A percentile compares a stretch with the other conserved stretches of the same genome.
phyloP scores from a whole-genome alignment of 768 basidiomycete genomes.

The Mycena indigotica region DNA sequence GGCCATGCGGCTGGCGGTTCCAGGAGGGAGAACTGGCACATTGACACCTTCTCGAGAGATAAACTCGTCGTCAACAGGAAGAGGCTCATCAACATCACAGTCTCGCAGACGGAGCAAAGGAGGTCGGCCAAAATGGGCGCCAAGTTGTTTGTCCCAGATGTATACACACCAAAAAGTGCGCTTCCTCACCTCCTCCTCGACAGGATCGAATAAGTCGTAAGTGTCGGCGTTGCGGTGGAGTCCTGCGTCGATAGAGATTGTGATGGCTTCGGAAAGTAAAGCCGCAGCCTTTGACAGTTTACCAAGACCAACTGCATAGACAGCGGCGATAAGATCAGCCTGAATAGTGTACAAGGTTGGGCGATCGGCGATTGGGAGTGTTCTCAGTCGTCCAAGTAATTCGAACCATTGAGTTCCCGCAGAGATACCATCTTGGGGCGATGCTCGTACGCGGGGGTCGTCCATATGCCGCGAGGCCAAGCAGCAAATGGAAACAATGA shows the following conservation, averaged over 20 bases:
- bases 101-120: conserved; percentile 85
- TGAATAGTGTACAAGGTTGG: conserved; percentile 93
- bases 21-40: conserved; percentile 56
- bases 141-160: conserved; percentile 93
- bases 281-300: conserved; percentile 86
- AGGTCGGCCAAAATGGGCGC: conserved; percentile 87
- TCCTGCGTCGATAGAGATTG: conserved; percentile 86
- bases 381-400: conserved; percentile 81
- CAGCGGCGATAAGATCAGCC: conserved; percentile 87
- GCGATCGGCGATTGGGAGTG: conserved; percentile 83
- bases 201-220: conserved; percentile 84
- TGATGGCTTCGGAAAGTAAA: conserved; percentile 83
- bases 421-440: conserved; percentile 80
- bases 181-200: conserved; percentile 90
- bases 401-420: conserved; percentile 93
- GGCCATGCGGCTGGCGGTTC: conserved; percentile 73
- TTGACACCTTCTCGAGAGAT: conserved; percentile 74
- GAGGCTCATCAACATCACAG: conserved; percentile 88
- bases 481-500: conserved; percentile 91
- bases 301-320: conserved; percentile 89
- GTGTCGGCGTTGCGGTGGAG: conserved; percentile 85
- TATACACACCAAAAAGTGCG: conserved; percentile 97
- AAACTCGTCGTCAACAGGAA: conserved; percentile 86
- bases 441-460: conserved; percentile 83
- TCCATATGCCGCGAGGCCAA: conserved; percentile 91